Evolutionary conservation across 2,329 filamentous ascomycete species (phyloP), one percentile per base, ranked within the genome.

Genomic region (Intubia oerlemansii): DNA sequence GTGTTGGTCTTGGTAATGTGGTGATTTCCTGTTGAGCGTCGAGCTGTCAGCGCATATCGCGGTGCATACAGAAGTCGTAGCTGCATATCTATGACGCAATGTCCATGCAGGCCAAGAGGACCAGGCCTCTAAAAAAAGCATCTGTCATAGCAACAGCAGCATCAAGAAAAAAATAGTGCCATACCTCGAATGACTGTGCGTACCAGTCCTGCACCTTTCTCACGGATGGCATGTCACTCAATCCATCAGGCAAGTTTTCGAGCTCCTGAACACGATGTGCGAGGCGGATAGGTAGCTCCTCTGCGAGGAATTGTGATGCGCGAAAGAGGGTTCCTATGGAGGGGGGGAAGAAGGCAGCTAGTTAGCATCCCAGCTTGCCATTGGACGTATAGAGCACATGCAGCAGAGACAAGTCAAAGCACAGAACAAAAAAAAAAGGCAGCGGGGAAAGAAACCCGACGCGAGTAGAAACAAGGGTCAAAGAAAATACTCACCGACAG

Each of bases 171-270:
- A n/a, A n/a, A n/a, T n/a, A n/a, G n/a, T n/a, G n/a, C n/a, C n/a
- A n/a, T 66, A 92, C 84, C 70, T 98, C 88, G 46, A 98, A 98
- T 29, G 88, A 98, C 57, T 98, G 88, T 38, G 85, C 88, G 51
- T 98, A 98, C 88, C 88, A 98, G 46, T 95, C 84, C 49, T 84
- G 77, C 40, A 98, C 88, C 45, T 75, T 81, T 49, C 75, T 73
- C 40, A 98, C 92, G 9, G 88, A 95, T 22, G 84, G 80, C 88
- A 98, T 95, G 41, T 95, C 84, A 49, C 81, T 92, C 36, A 98
- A 66, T 32, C 88, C 88, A 63, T 98, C 88, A 20, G 88, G 88
- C 3, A 98, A 61, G 44, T 81, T 78, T 36, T 77, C 72, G 33
- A 98, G 68, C 56, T 98, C 88, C 52, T 92, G 79, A 34, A 98